Conservation (phyloP, 2,329 filamentous ascomycete genomes). For the Cadophora luteo-olivacea region DNA sequence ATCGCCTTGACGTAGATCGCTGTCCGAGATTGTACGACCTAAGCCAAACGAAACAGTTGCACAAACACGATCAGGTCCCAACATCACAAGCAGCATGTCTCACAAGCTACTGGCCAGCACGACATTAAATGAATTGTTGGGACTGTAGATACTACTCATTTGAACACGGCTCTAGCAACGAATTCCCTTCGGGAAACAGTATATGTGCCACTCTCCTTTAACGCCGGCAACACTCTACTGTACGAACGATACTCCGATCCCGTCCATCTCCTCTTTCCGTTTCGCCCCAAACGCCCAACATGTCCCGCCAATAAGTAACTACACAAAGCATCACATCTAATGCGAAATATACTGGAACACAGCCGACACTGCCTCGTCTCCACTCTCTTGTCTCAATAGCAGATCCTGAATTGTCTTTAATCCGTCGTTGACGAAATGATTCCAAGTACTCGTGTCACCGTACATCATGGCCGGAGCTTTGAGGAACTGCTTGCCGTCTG, state of each 20-base stretch:
- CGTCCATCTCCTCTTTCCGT: not conserved
- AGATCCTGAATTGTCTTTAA: conserved; percentile 88
- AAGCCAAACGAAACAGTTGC: conserved; percentile 9
- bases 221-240: not conserved
- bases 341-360: conserved; percentile 99
- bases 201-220: not conserved
- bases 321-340: conserved; percentile 45
- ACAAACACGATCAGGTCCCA: not conserved
- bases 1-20: not conserved
- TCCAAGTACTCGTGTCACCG: conserved; percentile 99
- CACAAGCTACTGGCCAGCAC: not conserved
- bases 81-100: conserved; percentile 12
- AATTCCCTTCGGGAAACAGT: not conserved
- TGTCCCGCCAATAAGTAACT: not conserved
- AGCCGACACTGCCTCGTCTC: conserved; percentile 82
- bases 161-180: conserved; percentile 4
- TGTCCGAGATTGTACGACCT: not conserved
- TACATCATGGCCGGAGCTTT: conserved; percentile 96
- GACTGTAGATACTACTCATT: conserved; percentile 11
- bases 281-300: conserved; percentile 10
- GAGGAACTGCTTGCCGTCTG: conserved; percentile 84
- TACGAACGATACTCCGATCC: conserved; percentile 4
- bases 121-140: not conserved
- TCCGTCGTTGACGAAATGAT: conserved; percentile 87
- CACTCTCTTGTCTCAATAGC: conserved; percentile 83